A percentile compares a stretch with the other conserved stretches of the same genome.
Evolutionary conservation across 441 rosid species (phyloP).

Genomic region (Lepidium campestre): DNA sequence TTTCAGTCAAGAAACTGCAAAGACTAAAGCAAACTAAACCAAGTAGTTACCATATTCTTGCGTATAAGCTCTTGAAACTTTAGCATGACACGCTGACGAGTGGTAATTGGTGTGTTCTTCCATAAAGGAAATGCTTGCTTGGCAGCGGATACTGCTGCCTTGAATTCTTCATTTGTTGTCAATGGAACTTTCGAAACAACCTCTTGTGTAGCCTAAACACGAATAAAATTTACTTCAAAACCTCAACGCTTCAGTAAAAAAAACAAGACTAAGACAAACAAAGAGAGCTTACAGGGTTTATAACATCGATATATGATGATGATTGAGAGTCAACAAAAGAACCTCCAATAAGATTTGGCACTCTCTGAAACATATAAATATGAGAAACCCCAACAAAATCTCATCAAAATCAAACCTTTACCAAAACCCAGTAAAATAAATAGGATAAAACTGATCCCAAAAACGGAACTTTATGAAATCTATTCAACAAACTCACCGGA

Average conservation of each 20-base stretch:
- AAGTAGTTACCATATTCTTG: conserved; percentile 55
- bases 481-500: conserved; percentile 34
- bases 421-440: not conserved
- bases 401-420: not conserved
- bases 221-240: not conserved
- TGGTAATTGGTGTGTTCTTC: conserved; percentile 78
- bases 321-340: conserved; percentile 67
- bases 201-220: conserved; percentile 76
- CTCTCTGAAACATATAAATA: conserved; percentile 41
- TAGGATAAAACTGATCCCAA: not conserved
- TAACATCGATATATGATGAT: conserved; percentile 55
- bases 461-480: not conserved
- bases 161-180: conserved; percentile 82
- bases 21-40: not conserved
- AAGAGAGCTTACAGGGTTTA: conserved; percentile 61
- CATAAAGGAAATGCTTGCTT: conserved; percentile 75
- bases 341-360: conserved; percentile 87
- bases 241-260: not conserved
- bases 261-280: not conserved
- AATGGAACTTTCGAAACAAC: conserved; percentile 79
- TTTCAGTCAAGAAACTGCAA: not conserved
- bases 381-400: not conserved
- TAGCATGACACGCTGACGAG: conserved; percentile 82
- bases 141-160: conserved; percentile 82
- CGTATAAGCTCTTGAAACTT: conserved; percentile 92